Base-by-base conservation (phyloP, 495 filamentous ascomycete genomes). In the Eremomyces bilateralis region DNA sequence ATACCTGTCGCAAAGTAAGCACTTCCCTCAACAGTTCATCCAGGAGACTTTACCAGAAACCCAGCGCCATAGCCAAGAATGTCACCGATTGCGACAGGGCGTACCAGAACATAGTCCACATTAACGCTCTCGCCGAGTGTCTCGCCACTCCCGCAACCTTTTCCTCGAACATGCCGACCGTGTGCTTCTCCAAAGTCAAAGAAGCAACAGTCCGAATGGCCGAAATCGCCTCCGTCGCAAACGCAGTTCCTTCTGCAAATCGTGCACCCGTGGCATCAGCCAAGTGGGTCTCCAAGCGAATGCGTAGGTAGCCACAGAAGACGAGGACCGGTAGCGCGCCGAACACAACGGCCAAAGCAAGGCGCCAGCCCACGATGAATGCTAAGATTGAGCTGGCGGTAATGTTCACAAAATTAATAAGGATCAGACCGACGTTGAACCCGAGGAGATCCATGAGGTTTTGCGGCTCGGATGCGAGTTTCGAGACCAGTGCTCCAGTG, bases 401-500 rank as follows among this genome's bases (percentile, higher is more conserved):
- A 16, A 56, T 34, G 29, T 49, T 56, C 40, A 52, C 47, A 8
- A 49, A 12, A 21, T 38, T 36, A 29, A 45, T 44, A 10, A 55
- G 28, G 10, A 53, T 44, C 1, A 57, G 38, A 20, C 46, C 48
- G 10, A 54, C 31, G 33, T 56, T 53, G 15, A 38, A 31, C 13
- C 41, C 40, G 20, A 57, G 40, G n/a, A 56, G 39, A 15, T 54
- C 46, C 30, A 45, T 37, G 3, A 54, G 29, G 5, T 39, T 32
- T 12, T 42, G 39, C 4, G 73, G 69, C 35, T 74, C 63, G 31
- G 59, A 57, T 5, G 64, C 60, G 2, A 77, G 56, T 4, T 62
- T 60, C 2, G 67, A 60, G 4, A 64, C 65, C 21, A 82, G 53
- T 10, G 74, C 61, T 2, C 75, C 76, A 4, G 64, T 57, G 0